Evolutionary conservation across 805 yeast species (phyloP), one percentile per base, ranked within the genome.

Genomic region (Kuraishia ogatae): DNA sequence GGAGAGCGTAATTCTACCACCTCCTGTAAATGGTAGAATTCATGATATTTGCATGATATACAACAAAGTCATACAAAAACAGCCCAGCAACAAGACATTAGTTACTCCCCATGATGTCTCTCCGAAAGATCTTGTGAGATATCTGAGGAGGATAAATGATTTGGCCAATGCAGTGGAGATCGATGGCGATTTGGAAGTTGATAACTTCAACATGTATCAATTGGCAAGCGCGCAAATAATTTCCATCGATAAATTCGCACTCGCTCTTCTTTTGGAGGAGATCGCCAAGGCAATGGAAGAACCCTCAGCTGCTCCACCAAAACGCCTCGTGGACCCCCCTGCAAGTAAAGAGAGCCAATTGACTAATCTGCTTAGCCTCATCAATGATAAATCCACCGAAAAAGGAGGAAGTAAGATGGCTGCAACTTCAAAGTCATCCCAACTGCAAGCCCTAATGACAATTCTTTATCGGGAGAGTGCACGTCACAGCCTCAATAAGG

Each of bases 401-500:
- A 35, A 8, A 35, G 43, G 3, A 35, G 17, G 17, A 3, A 35
- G 10, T 8, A 17, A 35, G 43, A 8, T 15, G 13, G 58, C 68
- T 17, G 57, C 65, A 17, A 69, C 74, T 0, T 53, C 69, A 3
- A 62, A 58, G 55, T 48, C 59, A 2, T 61, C 55, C 22, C 58
- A 71, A 53, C 54, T 63, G 24, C 58, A 58, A 15, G 69, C 68
- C 55, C 53, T 70, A 47, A 63, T 57, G 21, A 53, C 57, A 39
- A 54, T 70, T 22, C 59, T 70, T 2, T 48, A 57, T 2, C 56
- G 54, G 1, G 64, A 64, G 4, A 69, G 78, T 1, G 73, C 83
- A 1, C 70, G 71, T n/a, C 68, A 66, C 20, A 60, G 58, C 2
- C 65, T 83, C 26, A 68, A 75, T 1, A 68, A 70, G 29, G 74